These are phyloP conservation scores for Gossypium gossypioides DNA, from an alignment of 441 rosid genomes.

Conservation along the genomic window DNA sequence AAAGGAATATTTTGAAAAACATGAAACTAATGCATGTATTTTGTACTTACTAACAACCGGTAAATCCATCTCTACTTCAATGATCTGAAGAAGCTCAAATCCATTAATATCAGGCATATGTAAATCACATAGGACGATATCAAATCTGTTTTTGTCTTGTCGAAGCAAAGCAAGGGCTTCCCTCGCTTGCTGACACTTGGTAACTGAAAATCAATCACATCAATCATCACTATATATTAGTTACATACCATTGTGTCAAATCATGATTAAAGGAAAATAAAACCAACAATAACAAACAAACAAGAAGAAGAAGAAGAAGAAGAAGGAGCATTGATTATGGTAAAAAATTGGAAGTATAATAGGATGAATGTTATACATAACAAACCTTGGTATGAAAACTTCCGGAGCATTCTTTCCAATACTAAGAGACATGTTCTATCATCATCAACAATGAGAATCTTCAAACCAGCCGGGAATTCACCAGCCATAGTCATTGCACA, in stretches of 20 bases:
- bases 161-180: constrained; percentile 26
- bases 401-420: constrained; percentile 17
- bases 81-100: constrained; percentile 19
- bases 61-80: constrained; percentile 15
- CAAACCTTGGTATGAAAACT: constrained; percentile 20
- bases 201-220: constrained; percentile 18
- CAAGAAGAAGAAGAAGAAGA: background rate
- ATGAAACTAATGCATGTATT: background rate
- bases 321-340: background rate
- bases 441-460: constrained; percentile 28
- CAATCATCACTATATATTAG: no score
- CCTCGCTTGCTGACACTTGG: constrained; percentile 14
- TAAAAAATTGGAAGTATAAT: background rate
- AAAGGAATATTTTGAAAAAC: no score
- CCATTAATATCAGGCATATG: constrained; percentile 37
- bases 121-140: constrained; percentile 21
- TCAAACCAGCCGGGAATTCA: constrained; percentile 18
- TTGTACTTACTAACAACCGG: constrained; percentile 29
- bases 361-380: background rate
- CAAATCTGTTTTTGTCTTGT: constrained; percentile 21
- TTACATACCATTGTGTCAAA: background rate
- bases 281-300: background rate
- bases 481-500: background rate
- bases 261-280: background rate
- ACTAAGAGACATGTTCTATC: constrained; percentile 15